Percentiles rank a stretch among this genome's conserved stretches.
phyloP scores from a whole-genome alignment of 2,329 filamentous ascomycete species.

The Rosellinia necatrix region DNA sequence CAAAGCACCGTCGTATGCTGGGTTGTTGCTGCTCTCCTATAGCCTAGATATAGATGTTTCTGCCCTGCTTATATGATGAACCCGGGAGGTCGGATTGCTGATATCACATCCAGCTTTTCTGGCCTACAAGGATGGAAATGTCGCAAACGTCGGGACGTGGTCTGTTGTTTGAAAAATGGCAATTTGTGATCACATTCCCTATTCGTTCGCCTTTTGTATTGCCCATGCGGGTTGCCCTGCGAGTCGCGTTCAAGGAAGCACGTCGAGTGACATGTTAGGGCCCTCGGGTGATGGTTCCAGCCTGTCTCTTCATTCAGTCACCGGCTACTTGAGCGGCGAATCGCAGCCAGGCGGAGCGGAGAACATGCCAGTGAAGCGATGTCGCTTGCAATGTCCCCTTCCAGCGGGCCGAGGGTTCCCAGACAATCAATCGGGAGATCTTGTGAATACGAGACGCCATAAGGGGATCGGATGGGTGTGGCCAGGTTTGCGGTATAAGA shows the following conservation, averaged over 20 bases:
- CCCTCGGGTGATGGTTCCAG: conserved; percentile 13
- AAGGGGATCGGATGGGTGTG: conserved; percentile 6
- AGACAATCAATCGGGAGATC: not conserved
- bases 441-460: conserved; percentile 14
- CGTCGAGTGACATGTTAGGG: conserved; percentile 13
- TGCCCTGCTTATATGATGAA: conserved; percentile 5
- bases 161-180: conserved; percentile 13
- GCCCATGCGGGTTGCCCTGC: conserved; percentile 18
- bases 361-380: conserved; percentile 17
- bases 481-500: conserved; percentile 19
- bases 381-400: conserved; percentile 11
- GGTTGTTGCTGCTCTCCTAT: not conserved
- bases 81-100: conserved; percentile 4
- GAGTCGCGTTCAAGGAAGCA: conserved; percentile 15
- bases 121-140: conserved; percentile 5
- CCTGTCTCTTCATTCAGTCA: conserved; percentile 10
- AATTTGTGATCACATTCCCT: conserved; percentile 19
- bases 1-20: conserved; percentile 5
- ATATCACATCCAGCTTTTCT: conserved; percentile 1
- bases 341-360: conserved; percentile 18
- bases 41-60: not conserved
- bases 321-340: conserved; percentile 14
- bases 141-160: conserved; percentile 4
- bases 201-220: conserved; percentile 20
- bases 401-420: conserved; percentile 10